Conservation (phyloP, 2,329 filamentous ascomycete genomes). For the Fusarium ambrosium region DNA sequence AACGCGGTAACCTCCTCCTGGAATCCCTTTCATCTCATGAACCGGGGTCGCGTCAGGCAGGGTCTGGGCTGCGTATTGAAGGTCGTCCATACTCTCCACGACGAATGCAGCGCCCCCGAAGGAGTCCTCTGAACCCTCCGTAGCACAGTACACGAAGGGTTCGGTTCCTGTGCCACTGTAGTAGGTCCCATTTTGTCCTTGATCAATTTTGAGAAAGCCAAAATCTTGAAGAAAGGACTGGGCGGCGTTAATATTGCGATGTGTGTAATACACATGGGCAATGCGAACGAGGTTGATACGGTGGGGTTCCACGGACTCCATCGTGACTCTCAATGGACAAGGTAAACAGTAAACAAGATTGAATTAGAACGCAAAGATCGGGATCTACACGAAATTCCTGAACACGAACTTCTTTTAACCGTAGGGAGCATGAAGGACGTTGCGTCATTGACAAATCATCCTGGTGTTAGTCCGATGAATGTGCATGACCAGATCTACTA, state of each 20-base stretch:
- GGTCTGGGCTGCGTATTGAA: slow-evolving; percentile 62
- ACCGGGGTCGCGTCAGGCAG: slow-evolving; percentile 63
- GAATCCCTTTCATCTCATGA: slow-evolving; percentile 60
- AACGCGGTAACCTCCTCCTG: slow-evolving; percentile 67
- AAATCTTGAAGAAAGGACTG: slow-evolving; percentile 62
- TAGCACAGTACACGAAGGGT: slow-evolving; percentile 70
- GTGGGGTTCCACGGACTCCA: background rate
- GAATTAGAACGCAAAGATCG: no score
- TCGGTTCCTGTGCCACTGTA: slow-evolving; percentile 73
- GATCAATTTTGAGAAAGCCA: slow-evolving; percentile 58
- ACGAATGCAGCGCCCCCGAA: slow-evolving; percentile 72
- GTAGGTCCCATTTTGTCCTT: slow-evolving; percentile 36
- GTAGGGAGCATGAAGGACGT: no score
- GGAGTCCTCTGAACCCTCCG: slow-evolving; percentile 59
- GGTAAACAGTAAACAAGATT: no score
- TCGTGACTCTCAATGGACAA: background rate
- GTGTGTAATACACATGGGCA: slow-evolving; percentile 64
- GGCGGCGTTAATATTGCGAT: slow-evolving; percentile 58
- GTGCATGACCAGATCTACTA: no score
- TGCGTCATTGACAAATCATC: no score
- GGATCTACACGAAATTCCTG: no score
- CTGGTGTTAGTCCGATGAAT: no score
- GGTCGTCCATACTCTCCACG: slow-evolving; percentile 68
- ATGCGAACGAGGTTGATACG: slow-evolving; percentile 25
- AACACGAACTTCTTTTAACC: no score